Evolutionary conservation across 2,329 filamentous ascomycete species (phyloP).

Genomic region (Mollisiaceae sp.): DNA sequence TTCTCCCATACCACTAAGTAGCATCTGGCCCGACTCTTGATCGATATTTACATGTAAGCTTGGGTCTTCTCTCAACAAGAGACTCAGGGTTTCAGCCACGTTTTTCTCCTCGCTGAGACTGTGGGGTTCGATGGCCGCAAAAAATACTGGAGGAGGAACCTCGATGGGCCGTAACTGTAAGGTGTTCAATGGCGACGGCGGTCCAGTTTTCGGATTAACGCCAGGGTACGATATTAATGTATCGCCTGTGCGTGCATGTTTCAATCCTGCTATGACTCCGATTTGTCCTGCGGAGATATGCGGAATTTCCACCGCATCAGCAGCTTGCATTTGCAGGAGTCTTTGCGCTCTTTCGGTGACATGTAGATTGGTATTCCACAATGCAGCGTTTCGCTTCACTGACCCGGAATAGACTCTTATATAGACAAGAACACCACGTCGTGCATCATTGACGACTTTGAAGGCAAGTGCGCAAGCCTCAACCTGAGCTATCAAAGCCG

Average conservation of each 20-base stretch:
- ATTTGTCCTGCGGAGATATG: slow-evolving; percentile 87
- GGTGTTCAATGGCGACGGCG: slow-evolving; percentile 70
- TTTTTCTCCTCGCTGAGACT: slow-evolving; percentile 80
- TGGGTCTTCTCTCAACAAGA: slow-evolving; percentile 88
- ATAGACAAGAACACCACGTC: slow-evolving; percentile 87
- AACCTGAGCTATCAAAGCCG: slow-evolving; percentile 55
- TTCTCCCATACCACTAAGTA: slow-evolving; percentile 95
- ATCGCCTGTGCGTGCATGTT: slow-evolving; percentile 90
- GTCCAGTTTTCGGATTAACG: slow-evolving; percentile 62
- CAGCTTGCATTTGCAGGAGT: slow-evolving; percentile 87
- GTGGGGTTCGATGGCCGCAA: slow-evolving; percentile 87
- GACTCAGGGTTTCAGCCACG: slow-evolving; percentile 74
- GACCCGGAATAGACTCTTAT: slow-evolving; percentile 89
- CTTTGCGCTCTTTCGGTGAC: slow-evolving; percentile 80
- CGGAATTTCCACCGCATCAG: slow-evolving; percentile 82
- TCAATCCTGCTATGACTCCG: slow-evolving; percentile 88
- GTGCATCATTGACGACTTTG: slow-evolving; percentile 90
- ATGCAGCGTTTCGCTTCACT: slow-evolving; percentile 72
- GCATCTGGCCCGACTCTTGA: slow-evolving; percentile 89
- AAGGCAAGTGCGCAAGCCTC: slow-evolving; percentile 75
- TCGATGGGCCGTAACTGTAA: slow-evolving; percentile 86
- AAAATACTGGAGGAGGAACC: slow-evolving; percentile 93
- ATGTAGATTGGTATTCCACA: slow-evolving; percentile 88
- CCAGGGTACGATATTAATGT: slow-evolving; percentile 80
- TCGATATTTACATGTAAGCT: slow-evolving; percentile 85